Evolutionary conservation across 108 stramenopile genomes (phyloP).

Genomic region (Pseudonitzschia multiseries): DNA sequence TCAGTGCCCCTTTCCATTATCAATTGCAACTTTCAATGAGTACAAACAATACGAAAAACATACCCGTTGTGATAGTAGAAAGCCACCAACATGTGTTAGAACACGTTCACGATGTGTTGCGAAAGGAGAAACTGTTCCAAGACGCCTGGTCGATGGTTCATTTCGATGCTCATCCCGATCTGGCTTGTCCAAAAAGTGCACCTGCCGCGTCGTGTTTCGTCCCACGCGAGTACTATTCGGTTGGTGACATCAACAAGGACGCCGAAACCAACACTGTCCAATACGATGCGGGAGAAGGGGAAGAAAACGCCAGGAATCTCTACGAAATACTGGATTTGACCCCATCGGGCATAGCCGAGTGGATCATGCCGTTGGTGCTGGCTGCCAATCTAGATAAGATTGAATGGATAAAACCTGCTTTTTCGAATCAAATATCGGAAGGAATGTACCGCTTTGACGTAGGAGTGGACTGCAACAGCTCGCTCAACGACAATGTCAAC

Average conservation of each 20-base stretch:
- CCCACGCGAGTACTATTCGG: slow-evolving; percentile 20
- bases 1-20: too few species aligned
- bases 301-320: slow-evolving; percentile 30
- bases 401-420: slow-evolving; percentile 47
- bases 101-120: slow-evolving; percentile 52
- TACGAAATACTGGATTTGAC: slow-evolving; percentile 57
- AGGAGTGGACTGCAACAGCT: slow-evolving; percentile 21
- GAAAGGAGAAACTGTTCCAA: slow-evolving; percentile 35
- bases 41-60: not conserved
- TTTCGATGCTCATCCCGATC: slow-evolving; percentile 67
- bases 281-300: not conserved
- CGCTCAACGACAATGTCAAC: not conserved
- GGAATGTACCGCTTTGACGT: slow-evolving; percentile 43
- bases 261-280: not conserved
- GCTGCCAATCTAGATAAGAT: slow-evolving; percentile 37
- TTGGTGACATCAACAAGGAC: not conserved
- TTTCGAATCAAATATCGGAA: slow-evolving; percentile 34
- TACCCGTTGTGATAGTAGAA: slow-evolving; percentile 54
- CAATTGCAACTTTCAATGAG: not conserved
- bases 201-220: slow-evolving; percentile 50
- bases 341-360: slow-evolving; percentile 57
- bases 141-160: slow-evolving; percentile 55
- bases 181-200: slow-evolving; percentile 46
- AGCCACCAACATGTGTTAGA: slow-evolving; percentile 61
- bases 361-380: slow-evolving; percentile 64